Evolutionary conservation across 2,329 filamentous ascomycete genomes (phyloP), one percentile per base, ranked within the genome.

Genomic region (Didymella glomerata): DNA sequence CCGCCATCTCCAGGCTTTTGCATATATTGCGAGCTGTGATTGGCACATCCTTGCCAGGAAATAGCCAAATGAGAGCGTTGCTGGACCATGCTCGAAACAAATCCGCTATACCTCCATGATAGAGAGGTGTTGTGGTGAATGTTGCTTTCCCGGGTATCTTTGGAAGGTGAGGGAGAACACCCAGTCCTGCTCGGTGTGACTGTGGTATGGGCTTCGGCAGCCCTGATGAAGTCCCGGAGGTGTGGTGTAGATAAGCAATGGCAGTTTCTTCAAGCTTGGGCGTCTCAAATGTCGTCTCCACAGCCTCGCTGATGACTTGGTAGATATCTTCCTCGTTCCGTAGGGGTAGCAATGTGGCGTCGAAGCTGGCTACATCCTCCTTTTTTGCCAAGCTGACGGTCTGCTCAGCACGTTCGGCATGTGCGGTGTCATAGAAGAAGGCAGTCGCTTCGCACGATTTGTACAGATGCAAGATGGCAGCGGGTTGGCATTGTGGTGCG

Each of bases 51-150:
- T 82, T 82, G 20, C 84, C 82, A 0, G 87, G 86, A 61, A 89
- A 90, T 10, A 89, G 77, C 84, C 86, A 89, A 2, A 89, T 84
- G 65, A 84, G 72, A 0, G 85, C 82, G 18, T 80, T 81, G 56
- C 84, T 86, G 1, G 85, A 84, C 86, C 87, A 89, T 0, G 86
- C 81, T 48, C 87, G 78, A 45, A 89, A 83, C 20, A 85, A 80
- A 68, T 90, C 88, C 1, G 87, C 85, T 9, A 88, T 80, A 0
- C 87, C 88, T 1, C 87, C 88, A 64, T 89, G 86, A 62, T 88
- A 90, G 0, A 90, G 77, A 0, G 88, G 87, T 2, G 87, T 90
- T 0, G 86, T 88, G 0, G 86, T 87, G 64, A 89, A 89, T 0
- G 85, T 88, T 0, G 85, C 83, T 2, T 76, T 68, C 67, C 62